Base-by-base conservation (phyloP, 805 yeast genomes). In the Candida adriatica region DNA sequence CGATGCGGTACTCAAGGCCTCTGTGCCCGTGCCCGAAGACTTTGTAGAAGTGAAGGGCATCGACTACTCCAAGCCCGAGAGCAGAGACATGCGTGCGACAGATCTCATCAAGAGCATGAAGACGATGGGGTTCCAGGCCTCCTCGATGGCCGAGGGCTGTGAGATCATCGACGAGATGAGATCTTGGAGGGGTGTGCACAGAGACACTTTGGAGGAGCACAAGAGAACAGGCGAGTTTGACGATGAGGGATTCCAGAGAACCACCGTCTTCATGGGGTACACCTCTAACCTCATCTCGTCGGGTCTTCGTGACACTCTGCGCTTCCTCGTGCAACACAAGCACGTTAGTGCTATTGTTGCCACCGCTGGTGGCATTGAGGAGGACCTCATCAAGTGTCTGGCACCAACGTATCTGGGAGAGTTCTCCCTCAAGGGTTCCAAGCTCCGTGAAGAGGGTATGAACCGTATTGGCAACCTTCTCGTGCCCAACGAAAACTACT, bases 301-400 rank as follows among this genome's bases (percentile, higher is more conserved):
- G 5, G 99, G 99, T 26, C 62, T 88, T 37, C 75, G 99, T 59
- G 95, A 88, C 49, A 86, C 96, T 18, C 63, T 92, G 45, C 72
- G 92, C 53, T 90, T 68, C 55, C 68, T 92, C 47, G 97, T 87
- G 19, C 94, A 94, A 59, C 79, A 94, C 63, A 90, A 87, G 59
- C 83, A 82, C 73, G 95, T 92, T 27, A 81, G 87, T 48, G 97
- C 94, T 13, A 75, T 92, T 49, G 98, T 92, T 30, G 81, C 97
- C n/a, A 73, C 90, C 41, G 98, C 96, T 15, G 99, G 99, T 45
- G 99, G 98, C 45, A 78, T 92, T 40, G 99, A 92, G 58, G 99
- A 92, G 64, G 99, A 92, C 61, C 63, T 92, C 30, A 92, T 92
- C 67, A 92, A 92, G 60, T 87, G 95, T 55, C 67, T 92, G 35